Base-by-base conservation (phyloP, 164 flowering plant species). In the Magnolia officinalis region DNA sequence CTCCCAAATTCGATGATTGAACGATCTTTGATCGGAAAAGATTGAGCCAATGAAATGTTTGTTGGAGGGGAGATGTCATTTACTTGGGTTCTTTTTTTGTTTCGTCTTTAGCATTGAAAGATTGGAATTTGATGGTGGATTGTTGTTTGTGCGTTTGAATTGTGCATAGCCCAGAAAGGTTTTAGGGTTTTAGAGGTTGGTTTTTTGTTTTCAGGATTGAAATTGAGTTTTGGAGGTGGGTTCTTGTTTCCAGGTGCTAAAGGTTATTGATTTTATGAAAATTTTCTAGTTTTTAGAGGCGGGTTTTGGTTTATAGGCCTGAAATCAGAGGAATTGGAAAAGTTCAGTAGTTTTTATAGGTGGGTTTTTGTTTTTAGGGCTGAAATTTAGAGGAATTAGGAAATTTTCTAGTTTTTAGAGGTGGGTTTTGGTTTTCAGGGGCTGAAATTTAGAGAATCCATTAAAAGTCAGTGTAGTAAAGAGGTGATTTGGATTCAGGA, bases 61-160 rank as follows among this genome's bases (percentile, higher is more conserved):
- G 50, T 37, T 68, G 71, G 68, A 29, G 11, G 68, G 68, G 68
- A 21, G 68, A 21, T 65, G 37, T 23, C 68, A 65, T 6, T 23
- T 5, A 11, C 18, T 68, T 20, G 50, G 16, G 7, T 16, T 8
- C 20, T 55, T 58, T 67, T 26, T 21, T 50, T 66, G 49, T 52
- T 18, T 59, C 8, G 7, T 73, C 68, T 78, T 73, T 4, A 8
- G 13, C n/a, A 24, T 9, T 26, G 16, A 67, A 68, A 37, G 64
- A 61, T 26, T 23, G 6, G 24, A 73, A 59, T 73, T 78, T 55
- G 69, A 45, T 67, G 58, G 50, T 66, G 70, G 65, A 65, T 24
- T 66, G 10, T 77, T 72, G 72, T 66, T 51, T 64, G 5, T 52
- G 9, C 64, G 8, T 11, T 11, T 21, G 20, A 58, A 52, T 55